These are phyloP conservation scores for Talaromyces islandicus DNA, from an alignment of 2,329 filamentous ascomycete genomes.

Conservation along the genomic window DNA sequence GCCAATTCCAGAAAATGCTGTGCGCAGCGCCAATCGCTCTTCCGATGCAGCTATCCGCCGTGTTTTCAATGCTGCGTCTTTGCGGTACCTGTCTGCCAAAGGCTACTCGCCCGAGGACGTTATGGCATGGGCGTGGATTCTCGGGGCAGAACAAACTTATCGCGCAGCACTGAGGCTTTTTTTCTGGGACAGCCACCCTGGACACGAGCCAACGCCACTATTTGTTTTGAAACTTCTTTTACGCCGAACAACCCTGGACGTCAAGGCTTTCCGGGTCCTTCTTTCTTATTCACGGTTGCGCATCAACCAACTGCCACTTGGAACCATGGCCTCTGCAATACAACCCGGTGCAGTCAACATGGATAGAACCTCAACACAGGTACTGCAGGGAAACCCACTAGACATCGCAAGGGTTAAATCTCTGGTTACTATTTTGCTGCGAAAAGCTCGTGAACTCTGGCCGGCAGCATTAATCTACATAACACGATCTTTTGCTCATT, in stretches of 20 bases:
- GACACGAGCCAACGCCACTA: constrained; percentile 28
- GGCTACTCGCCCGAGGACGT: constrained; percentile 36
- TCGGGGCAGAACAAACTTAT: constrained; percentile 30
- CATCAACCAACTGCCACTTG: constrained; percentile 22
- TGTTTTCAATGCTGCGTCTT: constrained; percentile 25
- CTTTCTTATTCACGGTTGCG: constrained; percentile 33
- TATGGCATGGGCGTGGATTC: constrained; percentile 42
- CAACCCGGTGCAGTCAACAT: not conserved
- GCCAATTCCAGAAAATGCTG: not conserved
- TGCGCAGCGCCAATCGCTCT: not conserved
- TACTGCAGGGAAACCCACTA: constrained; percentile 14
- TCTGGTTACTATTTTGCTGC: constrained; percentile 43
- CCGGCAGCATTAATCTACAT: constrained; percentile 41
- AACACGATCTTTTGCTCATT: constrained; percentile 32
- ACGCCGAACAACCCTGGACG: constrained; percentile 36
- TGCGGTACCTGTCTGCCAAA: constrained; percentile 24
- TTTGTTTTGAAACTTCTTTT: constrained; percentile 46
- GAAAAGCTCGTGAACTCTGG: constrained; percentile 46
- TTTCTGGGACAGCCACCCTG: constrained; percentile 19
- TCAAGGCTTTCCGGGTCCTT: constrained; percentile 37
- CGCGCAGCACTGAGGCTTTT: constrained; percentile 33
- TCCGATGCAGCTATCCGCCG: constrained; percentile 14
- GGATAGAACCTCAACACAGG: constrained; percentile 1
- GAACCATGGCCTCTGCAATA: constrained; percentile 4
- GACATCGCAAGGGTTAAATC: constrained; percentile 29